Evolutionary conservation across 1,284 basidiomycete species (phyloP).

Genomic region (Puccinia novopanici): DNA sequence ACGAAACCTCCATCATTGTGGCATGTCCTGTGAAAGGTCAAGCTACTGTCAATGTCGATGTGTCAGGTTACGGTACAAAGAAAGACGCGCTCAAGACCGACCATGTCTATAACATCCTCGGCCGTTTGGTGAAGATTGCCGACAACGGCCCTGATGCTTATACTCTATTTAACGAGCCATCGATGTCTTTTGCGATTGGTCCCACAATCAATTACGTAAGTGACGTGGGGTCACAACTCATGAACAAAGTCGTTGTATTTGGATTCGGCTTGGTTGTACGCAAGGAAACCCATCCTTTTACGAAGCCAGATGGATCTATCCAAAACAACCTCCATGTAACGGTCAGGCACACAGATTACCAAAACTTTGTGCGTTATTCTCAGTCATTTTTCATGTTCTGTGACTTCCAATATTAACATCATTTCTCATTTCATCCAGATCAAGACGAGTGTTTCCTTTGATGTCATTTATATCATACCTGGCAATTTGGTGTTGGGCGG

Average conservation of each 20-base stretch:
- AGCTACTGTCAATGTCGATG: too few species aligned
- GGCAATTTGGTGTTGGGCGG: not conserved
- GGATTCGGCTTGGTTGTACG: not conserved
- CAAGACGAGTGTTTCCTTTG: not conserved
- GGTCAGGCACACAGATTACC: not conserved
- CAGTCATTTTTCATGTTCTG: not conserved
- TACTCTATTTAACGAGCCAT: not conserved
- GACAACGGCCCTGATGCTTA: not conserved
- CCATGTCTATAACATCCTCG: not conserved
- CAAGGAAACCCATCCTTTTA: not conserved
- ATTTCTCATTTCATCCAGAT: not conserved
- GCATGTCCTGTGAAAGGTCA: too few species aligned
- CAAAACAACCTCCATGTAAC: not conserved
- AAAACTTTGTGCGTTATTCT: not conserved
- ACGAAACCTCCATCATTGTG: too few species aligned
- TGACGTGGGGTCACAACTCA: not conserved
- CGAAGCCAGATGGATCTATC: not conserved
- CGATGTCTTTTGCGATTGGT: not conserved
- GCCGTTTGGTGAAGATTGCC: not conserved
- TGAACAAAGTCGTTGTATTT: not conserved
- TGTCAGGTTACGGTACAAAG: not conserved
- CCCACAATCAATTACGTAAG: not conserved
- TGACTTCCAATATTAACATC: too few species aligned
- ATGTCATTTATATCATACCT: not conserved
- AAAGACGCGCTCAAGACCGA: not conserved